Conservation (phyloP, 2,329 filamentous ascomycete species). For the Pseudocercospora macadamiae region DNA sequence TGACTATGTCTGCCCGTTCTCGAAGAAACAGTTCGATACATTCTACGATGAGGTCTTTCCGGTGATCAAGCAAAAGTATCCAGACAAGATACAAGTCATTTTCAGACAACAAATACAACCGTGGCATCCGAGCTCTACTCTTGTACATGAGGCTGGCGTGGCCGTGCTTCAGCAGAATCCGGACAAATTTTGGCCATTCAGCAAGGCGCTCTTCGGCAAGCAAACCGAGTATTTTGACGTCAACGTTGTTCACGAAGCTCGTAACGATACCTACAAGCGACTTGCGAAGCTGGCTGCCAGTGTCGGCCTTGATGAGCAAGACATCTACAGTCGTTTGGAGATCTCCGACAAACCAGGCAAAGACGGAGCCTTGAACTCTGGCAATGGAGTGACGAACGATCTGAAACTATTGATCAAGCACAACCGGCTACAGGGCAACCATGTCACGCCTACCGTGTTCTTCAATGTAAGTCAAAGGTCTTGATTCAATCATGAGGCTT, state of each 20-base stretch:
- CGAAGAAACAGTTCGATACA: conserved; percentile 75
- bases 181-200: conserved; percentile 79
- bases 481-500: background rate
- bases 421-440: conserved; percentile 75
- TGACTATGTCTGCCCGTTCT: conserved; percentile 88
- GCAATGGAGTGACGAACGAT: conserved; percentile 83
- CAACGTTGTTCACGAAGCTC: conserved; percentile 77
- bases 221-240: conserved; percentile 85
- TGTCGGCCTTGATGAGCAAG: conserved; percentile 71
- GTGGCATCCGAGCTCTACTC: conserved; percentile 76
- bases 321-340: conserved; percentile 69
- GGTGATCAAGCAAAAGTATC: conserved; percentile 63
- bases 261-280: conserved; percentile 81
- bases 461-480: conserved; percentile 63
- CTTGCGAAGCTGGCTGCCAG: conserved; percentile 72
- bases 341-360: conserved; percentile 68
- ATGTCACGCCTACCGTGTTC: conserved; percentile 88
- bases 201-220: conserved; percentile 65
- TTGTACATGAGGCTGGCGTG: conserved; percentile 77
- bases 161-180: conserved; percentile 72
- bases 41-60: conserved; percentile 69
- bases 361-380: conserved; percentile 72
- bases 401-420: conserved; percentile 69
- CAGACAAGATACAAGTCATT: conserved; percentile 69
- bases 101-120: conserved; percentile 78